Conservation (phyloP, 164 flowering plant genomes). For the Nymphaea thermarum region DNA sequence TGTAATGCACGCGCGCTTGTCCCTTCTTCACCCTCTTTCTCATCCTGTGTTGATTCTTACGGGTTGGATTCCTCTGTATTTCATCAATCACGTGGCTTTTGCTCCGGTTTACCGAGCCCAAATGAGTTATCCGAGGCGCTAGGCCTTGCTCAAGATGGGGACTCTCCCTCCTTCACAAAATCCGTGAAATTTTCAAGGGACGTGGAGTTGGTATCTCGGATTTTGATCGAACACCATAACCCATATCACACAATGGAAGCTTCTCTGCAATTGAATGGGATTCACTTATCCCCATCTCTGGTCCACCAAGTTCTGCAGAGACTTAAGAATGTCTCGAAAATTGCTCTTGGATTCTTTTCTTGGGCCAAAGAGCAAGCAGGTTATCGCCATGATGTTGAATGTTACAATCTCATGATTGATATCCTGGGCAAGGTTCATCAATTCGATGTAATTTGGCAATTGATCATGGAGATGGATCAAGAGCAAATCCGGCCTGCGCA, state of each 20-base stretch:
- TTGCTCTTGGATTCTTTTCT: constrained; percentile 68
- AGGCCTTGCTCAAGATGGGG: not conserved
- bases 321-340: constrained; percentile 46
- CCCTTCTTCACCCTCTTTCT: not conserved
- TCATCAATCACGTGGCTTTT: not conserved
- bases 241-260: constrained; percentile 86
- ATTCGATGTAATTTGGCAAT: constrained; percentile 86
- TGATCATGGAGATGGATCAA: constrained; percentile 57
- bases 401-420: constrained; percentile 63
- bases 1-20: not conserved
- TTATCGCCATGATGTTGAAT: constrained; percentile 20
- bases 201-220: constrained; percentile 48
- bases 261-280: constrained; percentile 69
- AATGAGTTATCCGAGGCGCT: not conserved
- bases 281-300: constrained; percentile 37
- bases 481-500: constrained; percentile 18
- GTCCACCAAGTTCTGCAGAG: constrained; percentile 76
- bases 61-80: not conserved
- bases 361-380: constrained; percentile 31
- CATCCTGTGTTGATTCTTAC: not conserved
- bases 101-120: not conserved
- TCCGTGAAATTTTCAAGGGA: constrained; percentile 39
- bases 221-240: constrained; percentile 76
- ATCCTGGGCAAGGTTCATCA: constrained; percentile 61
- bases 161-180: not conserved